These are phyloP conservation scores for Verticillium nubilum DNA, from an alignment of 2,329 filamentous ascomycete species.

Conservation along the genomic window DNA sequence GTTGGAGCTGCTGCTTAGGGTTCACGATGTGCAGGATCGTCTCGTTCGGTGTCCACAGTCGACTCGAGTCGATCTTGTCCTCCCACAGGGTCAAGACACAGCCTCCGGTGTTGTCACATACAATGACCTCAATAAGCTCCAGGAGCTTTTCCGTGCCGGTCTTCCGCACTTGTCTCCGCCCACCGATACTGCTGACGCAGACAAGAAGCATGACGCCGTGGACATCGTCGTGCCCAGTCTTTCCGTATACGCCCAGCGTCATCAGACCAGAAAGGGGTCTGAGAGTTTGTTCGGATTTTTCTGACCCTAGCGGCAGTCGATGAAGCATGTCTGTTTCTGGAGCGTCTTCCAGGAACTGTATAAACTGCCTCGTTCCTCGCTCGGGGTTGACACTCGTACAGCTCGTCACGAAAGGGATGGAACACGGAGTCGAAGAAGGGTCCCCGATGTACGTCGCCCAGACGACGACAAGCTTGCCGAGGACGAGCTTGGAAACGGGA, in stretches of 20 bases:
- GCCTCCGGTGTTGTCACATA: constrained; percentile 54
- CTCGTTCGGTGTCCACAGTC: constrained; percentile 37
- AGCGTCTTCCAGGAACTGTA: constrained; percentile 45
- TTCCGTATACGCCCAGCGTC: constrained; percentile 49
- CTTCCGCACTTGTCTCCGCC: constrained; percentile 39
- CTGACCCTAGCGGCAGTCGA: constrained; percentile 39
- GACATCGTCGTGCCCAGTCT: constrained; percentile 45
- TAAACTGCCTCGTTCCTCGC: constrained; percentile 38
- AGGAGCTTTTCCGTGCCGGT: constrained; percentile 39
- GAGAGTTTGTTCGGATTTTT: constrained; percentile 6
- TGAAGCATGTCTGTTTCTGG: constrained; percentile 18
- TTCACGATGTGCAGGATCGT: constrained; percentile 45
- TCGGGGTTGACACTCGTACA: constrained; percentile 54
- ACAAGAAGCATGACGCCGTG: constrained; percentile 46
- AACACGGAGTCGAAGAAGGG: constrained; percentile 23
- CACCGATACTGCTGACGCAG: constrained; percentile 52
- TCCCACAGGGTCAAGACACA: constrained; percentile 50
- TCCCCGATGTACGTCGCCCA: constrained; percentile 53
- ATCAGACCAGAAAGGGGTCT: constrained; percentile 40
- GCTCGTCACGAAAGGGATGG: constrained; percentile 35
- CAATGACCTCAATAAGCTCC: constrained; percentile 40
- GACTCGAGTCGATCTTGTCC: constrained; percentile 36
- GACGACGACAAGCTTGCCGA: constrained; percentile 50
- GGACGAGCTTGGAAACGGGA: constrained; percentile 14
- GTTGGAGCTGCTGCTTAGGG: constrained; percentile 22